Percentiles rank a stretch among this genome's conserved stretches.
Conservation (phyloP, 2,329 filamentous ascomycete genomes). For the Raffaelea ambrosiae region DNA sequence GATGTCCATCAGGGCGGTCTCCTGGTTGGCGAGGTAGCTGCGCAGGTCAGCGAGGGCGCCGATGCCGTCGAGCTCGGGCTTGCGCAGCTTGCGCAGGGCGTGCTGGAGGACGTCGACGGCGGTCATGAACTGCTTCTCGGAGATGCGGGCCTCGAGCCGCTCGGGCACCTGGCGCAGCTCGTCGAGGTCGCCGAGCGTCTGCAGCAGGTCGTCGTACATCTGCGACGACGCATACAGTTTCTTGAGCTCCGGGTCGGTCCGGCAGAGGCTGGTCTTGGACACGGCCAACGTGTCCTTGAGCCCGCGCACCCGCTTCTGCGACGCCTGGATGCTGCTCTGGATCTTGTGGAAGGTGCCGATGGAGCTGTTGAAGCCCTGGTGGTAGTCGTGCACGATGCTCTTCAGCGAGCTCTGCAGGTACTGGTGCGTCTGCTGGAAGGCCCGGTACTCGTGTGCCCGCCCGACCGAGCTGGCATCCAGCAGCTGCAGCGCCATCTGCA, state of each 20-base stretch:
- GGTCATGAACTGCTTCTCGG: constrained; percentile 88
- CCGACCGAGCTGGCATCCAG: constrained; percentile 92
- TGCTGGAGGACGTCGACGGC: constrained; percentile 89
- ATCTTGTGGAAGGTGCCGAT: constrained; percentile 99
- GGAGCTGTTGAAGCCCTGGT: constrained; percentile 98
- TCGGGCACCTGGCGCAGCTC: constrained; percentile 84
- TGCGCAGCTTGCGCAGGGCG: constrained; percentile 73
- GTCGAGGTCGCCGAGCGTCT: constrained; percentile 75
- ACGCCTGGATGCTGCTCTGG: constrained; percentile 81
- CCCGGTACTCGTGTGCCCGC: constrained; percentile 76
- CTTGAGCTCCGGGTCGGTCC: constrained; percentile 83
- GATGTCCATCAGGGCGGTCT: constrained; percentile 85
- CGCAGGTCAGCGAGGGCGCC: constrained; percentile 80
- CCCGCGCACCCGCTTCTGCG: constrained; percentile 73
- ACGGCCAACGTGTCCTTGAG: constrained; percentile 76
- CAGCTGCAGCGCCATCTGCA: constrained; percentile 89
- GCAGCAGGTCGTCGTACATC: constrained; percentile 82
- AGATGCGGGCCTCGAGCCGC: constrained; percentile 87
- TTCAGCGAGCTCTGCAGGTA: constrained; percentile 91
- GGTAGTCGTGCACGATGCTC: constrained; percentile 94
- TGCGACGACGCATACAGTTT: constrained; percentile 82
- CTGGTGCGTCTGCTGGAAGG: constrained; percentile 75
- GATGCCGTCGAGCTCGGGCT: constrained; percentile 84
- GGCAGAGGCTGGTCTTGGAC: constrained; percentile 73
- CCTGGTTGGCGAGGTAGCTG: constrained; percentile 86